phyloP scores from a whole-genome alignment of 2,329 filamentous ascomycete species.

The Aschersonia sp. region DNA sequence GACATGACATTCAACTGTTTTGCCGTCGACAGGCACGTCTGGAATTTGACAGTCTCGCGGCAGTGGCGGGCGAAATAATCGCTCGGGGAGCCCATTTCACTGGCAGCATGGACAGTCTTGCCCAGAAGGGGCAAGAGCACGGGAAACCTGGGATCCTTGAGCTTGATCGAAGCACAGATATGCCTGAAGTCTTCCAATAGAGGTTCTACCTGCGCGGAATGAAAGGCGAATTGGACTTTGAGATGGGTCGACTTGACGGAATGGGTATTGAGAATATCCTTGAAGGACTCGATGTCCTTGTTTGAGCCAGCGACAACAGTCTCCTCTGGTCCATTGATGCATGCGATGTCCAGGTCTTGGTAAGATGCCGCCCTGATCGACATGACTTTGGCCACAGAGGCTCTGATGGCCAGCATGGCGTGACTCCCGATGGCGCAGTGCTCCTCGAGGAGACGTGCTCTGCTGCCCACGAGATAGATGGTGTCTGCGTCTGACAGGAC shows the following conservation, averaged over 20 bases:
- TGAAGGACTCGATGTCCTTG: constrained; percentile 1
- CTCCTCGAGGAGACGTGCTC: constrained; percentile 50
- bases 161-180: constrained; percentile 1
- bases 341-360: constrained; percentile 24
- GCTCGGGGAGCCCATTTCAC: constrained; percentile 31
- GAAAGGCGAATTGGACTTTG: constrained; percentile 18
- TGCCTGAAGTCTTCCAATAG: constrained; percentile 27
- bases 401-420: constrained; percentile 36
- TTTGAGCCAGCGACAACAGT: constrained; percentile 26
- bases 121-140: constrained; percentile 30
- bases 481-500: constrained; percentile 58
- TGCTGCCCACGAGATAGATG: constrained; percentile 54
- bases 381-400: constrained; percentile 31
- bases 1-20: constrained; percentile 32
- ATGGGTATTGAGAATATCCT: background rate
- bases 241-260: constrained; percentile 15
- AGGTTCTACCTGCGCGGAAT: constrained; percentile 18
- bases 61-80: constrained; percentile 43
- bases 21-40: constrained; percentile 36
- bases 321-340: constrained; percentile 48
- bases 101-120: constrained; percentile 26
- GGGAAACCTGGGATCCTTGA: constrained; percentile 4
- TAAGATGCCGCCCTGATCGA: background rate
- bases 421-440: constrained; percentile 54
- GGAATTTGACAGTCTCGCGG: constrained; percentile 52